These are phyloP conservation scores for Aspergillus flavus DNA, from an alignment of 2,329 filamentous ascomycete genomes.

Conservation along the genomic window DNA sequence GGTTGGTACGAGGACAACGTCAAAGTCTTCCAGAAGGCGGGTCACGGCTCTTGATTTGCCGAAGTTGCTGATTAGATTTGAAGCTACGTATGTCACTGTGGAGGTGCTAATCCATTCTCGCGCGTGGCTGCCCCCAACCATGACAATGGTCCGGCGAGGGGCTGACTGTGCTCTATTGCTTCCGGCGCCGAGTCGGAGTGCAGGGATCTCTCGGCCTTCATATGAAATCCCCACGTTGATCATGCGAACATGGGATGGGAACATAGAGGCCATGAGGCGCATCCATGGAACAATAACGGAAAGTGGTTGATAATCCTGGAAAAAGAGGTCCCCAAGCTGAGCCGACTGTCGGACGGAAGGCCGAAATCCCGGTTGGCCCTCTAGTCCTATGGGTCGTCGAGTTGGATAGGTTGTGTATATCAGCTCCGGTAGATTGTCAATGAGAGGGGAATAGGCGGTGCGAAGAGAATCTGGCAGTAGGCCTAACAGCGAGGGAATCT, in stretches of 20 bases:
- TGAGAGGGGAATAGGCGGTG: slow-evolving; percentile 70
- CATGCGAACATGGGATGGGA: slow-evolving; percentile 74
- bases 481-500: slow-evolving; percentile 72
- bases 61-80: slow-evolving; percentile 82
- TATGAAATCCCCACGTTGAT: slow-evolving; percentile 81
- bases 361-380: slow-evolving; percentile 32
- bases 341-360: slow-evolving; percentile 35
- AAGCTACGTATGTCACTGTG: slow-evolving; percentile 88
- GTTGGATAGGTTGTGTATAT: slow-evolving; percentile 76
- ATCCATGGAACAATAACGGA: slow-evolving; percentile 89
- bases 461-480: slow-evolving; percentile 76
- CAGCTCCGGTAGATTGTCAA: slow-evolving; percentile 76
- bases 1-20: slow-evolving; percentile 85
- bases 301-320: slow-evolving; percentile 87
- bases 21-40: slow-evolving; percentile 78
- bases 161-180: slow-evolving; percentile 50
- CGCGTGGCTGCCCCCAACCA: slow-evolving; percentile 87
- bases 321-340: slow-evolving; percentile 70
- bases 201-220: slow-evolving; percentile 84
- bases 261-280: slow-evolving; percentile 85
- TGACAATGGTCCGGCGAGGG: slow-evolving; percentile 73
- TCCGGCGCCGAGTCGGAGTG: slow-evolving; percentile 71
- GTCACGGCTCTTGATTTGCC: slow-evolving; percentile 72
- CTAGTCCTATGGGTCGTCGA: slow-evolving; percentile 33
- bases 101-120: slow-evolving; percentile 95